phyloP scores from a whole-genome alignment of 129 eudicot genomes.

The Calendula officinalis region DNA sequence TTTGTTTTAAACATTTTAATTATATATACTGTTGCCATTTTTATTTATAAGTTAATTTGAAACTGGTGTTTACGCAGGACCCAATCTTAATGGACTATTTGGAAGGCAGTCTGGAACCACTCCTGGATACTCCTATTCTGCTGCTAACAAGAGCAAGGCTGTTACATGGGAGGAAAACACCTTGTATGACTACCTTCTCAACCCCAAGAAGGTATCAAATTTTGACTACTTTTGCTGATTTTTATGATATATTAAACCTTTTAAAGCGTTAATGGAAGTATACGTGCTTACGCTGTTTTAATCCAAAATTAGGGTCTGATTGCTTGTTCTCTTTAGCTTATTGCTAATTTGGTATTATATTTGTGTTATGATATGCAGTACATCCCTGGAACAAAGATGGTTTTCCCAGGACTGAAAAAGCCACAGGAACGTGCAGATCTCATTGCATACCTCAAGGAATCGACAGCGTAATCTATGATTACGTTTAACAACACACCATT shows the following conservation, averaged over 20 bases:
- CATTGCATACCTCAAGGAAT: conserved; percentile 56
- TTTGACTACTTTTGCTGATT: neutral
- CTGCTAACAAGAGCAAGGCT: conserved; percentile 90
- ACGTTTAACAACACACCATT: neutral
- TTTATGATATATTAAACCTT: neutral
- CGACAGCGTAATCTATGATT: conserved; percentile 34
- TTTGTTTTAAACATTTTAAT: neutral
- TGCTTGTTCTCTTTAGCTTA: too few relatives aligned
- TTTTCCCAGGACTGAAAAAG: conserved; percentile 73
- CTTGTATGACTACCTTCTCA: conserved; percentile 68
- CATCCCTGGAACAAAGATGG: conserved; percentile 78
- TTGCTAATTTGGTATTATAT: conserved; percentile 12
- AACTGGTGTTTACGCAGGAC: conserved; percentile 45
- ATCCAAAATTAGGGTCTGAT: too few relatives aligned
- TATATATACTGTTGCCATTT: too few relatives aligned
- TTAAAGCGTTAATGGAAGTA: neutral
- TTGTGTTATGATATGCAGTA: conserved; percentile 36
- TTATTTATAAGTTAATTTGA: neutral
- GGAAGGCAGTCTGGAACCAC: conserved; percentile 93
- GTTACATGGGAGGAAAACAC: conserved; percentile 78
- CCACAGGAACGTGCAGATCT: conserved; percentile 71
- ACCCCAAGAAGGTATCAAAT: conserved; percentile 76
- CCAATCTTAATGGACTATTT: conserved; percentile 78
- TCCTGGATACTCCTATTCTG: conserved; percentile 82
- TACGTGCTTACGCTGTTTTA: too few relatives aligned